Evolutionary conservation across 2,329 filamentous ascomycete species (phyloP).

Genomic region (Fusarium oxysporum): DNA sequence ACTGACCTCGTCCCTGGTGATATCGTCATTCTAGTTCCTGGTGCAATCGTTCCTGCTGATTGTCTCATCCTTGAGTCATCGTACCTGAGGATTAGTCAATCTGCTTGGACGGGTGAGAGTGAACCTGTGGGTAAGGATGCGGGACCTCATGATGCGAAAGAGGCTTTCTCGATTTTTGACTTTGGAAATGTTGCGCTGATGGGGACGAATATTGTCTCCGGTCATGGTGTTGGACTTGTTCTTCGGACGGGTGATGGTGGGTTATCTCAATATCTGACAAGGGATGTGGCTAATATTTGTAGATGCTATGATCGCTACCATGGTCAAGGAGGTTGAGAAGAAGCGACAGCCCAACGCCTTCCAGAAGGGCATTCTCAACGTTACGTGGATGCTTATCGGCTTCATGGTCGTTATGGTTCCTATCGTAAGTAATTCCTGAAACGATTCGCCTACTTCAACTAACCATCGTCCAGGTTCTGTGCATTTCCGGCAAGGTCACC

Average conservation of each 20-base stretch:
- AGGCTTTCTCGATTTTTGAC: neutral
- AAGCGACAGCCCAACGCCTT: slow-evolving; percentile 1
- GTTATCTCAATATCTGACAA: too few relatives aligned
- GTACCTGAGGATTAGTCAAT: neutral
- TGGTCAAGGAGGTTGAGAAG: slow-evolving; percentile 5
- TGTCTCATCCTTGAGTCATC: neutral
- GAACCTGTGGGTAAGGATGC: neutral
- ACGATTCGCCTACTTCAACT: rapidly evolving
- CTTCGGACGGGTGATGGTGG: neutral
- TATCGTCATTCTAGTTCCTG: neutral
- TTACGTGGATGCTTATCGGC: neutral
- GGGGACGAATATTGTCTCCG: neutral
- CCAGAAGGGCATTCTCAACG: neutral
- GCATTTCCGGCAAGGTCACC: neutral
- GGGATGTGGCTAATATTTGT: neutral
- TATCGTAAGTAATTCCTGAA: neutral
- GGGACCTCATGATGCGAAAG: neutral
- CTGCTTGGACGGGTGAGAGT: slow-evolving; percentile 6
- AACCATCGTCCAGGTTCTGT: neutral
- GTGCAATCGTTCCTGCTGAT: neutral
- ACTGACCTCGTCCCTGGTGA: neutral
- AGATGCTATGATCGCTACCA: neutral
- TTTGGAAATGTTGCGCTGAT: neutral
- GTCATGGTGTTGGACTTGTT: slow-evolving; percentile 1
- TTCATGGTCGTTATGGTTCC: slow-evolving; percentile 11